A percentile compares a stretch with the other conserved stretches of the same genome.
phyloP scores from a whole-genome alignment of 2,329 filamentous ascomycete genomes.

The Septoria linicola region DNA sequence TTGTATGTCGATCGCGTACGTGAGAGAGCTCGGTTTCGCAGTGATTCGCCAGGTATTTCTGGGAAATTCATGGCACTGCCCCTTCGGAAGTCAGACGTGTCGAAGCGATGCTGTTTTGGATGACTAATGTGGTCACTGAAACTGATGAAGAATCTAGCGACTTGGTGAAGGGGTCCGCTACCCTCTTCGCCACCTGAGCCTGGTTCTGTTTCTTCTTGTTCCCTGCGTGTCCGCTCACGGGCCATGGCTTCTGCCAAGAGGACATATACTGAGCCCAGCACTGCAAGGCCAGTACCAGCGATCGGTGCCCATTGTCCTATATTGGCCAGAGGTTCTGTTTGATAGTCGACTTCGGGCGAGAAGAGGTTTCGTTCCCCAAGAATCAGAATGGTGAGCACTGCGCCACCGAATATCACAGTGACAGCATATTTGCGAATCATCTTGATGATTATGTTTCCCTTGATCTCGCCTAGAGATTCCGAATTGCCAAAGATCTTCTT shows the following conservation, averaged over 20 bases:
- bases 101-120: slow-evolving; percentile 49
- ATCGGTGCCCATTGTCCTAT: slow-evolving; percentile 63
- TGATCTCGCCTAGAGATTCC: slow-evolving; percentile 25
- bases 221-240: slow-evolving; percentile 18
- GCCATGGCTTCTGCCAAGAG: slow-evolving; percentile 43
- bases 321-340: slow-evolving; percentile 62
- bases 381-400: slow-evolving; percentile 59
- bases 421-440: slow-evolving; percentile 45
- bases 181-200: slow-evolving; percentile 2
- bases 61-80: slow-evolving; percentile 54
- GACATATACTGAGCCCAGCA: slow-evolving; percentile 59
- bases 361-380: slow-evolving; percentile 66
- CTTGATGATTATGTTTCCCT: slow-evolving; percentile 8
- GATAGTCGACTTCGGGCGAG: slow-evolving; percentile 55
- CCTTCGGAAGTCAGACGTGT: slow-evolving; percentile 51
- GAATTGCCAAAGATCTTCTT: slow-evolving; percentile 45
- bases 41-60: slow-evolving; percentile 55
- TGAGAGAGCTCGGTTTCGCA: slow-evolving; percentile 42
- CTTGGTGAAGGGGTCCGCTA: slow-evolving; percentile 33
- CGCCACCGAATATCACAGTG: slow-evolving; percentile 58
- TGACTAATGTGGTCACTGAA: slow-evolving; percentile 51
- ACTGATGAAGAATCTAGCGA: slow-evolving; percentile 47
- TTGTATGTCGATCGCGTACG: slow-evolving; percentile 17
- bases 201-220: slow-evolving; percentile 19
- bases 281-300: slow-evolving; percentile 58